A percentile compares a stretch with the other conserved stretches of the same genome.
These are phyloP conservation scores for Acanthamoeba triangularis DNA, from an alignment of 208 protist species.

Conservation along the genomic window DNA sequence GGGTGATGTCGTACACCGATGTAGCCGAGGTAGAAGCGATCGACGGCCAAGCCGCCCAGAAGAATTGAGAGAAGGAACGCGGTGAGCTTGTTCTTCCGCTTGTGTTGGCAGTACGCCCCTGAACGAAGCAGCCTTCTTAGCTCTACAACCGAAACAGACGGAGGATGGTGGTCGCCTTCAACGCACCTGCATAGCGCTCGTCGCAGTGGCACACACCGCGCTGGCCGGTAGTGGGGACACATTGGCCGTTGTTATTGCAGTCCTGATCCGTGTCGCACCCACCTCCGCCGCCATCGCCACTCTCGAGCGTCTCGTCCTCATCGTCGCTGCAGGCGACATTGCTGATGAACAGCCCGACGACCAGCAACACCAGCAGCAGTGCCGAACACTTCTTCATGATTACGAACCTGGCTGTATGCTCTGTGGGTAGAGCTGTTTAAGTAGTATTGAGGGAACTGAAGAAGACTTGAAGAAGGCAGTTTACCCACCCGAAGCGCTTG, in stretches of 20 bases:
- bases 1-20: background rate
- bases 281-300: background rate
- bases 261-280: background rate
- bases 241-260: background rate
- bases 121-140: background rate
- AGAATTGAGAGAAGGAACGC: slow-evolving; percentile 23
- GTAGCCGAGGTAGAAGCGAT: slow-evolving; percentile 60
- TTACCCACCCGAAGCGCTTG: no score
- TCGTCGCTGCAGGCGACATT: background rate
- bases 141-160: background rate
- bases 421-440: no score
- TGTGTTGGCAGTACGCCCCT: background rate
- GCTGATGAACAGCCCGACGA: background rate
- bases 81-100: slow-evolving; percentile 11
- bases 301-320: background rate
- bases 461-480: background rate
- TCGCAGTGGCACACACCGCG: background rate
- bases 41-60: background rate
- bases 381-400: background rate
- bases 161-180: background rate
- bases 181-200: background rate
- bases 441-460: background rate
- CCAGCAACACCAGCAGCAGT: background rate
- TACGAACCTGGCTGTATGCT: background rate
- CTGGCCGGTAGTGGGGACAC: background rate